These are phyloP conservation scores for Penicillium sp. DNA, from an alignment of 2,329 filamentous ascomycete species.

Conservation along the genomic window DNA sequence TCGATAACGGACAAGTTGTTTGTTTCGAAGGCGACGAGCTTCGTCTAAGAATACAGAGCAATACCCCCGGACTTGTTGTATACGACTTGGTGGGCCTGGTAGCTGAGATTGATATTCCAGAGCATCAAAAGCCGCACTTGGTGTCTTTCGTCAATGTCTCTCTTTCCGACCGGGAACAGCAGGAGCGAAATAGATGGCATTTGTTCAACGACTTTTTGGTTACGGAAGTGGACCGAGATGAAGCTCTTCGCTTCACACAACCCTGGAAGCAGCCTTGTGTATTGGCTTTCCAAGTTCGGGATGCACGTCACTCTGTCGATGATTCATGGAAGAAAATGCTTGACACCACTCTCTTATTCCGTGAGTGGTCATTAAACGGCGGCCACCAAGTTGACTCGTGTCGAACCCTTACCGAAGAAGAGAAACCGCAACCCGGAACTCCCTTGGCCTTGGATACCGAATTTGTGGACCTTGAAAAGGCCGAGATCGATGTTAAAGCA, in stretches of 20 bases:
- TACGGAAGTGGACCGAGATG: constrained; percentile 74
- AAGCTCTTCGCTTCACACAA: constrained; percentile 87
- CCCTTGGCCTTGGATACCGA: constrained; percentile 93
- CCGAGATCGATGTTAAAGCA: constrained; percentile 94
- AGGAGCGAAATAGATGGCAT: constrained; percentile 78
- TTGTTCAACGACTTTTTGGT: constrained; percentile 98
- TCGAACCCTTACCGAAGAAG: constrained; percentile 51
- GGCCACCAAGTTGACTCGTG: constrained; percentile 44
- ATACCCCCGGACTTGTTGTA: constrained; percentile 78
- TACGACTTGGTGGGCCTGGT: constrained; percentile 92
- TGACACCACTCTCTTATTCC: constrained; percentile 82
- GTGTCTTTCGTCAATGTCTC: constrained; percentile 87
- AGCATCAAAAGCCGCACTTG: constrained; percentile 85
- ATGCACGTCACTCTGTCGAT: constrained; percentile 80
- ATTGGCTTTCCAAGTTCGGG: constrained; percentile 81
- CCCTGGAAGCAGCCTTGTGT: constrained; percentile 93
- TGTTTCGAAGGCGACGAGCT: constrained; percentile 94
- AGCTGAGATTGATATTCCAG: constrained; percentile 83
- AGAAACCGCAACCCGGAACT: constrained; percentile 71
- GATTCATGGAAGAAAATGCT: constrained; percentile 82
- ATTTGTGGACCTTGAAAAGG: constrained; percentile 89
- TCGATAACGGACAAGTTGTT: constrained; percentile 88
- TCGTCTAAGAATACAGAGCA: constrained; percentile 75
- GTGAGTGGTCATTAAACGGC: constrained; percentile 64
- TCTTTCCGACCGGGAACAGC: constrained; percentile 47